A percentile compares a stretch with the other conserved stretches of the same genome.
These are phyloP conservation scores for Lenwebbia sp. DNA, from an alignment of 345 rosid genomes.

Conservation along the genomic window DNA sequence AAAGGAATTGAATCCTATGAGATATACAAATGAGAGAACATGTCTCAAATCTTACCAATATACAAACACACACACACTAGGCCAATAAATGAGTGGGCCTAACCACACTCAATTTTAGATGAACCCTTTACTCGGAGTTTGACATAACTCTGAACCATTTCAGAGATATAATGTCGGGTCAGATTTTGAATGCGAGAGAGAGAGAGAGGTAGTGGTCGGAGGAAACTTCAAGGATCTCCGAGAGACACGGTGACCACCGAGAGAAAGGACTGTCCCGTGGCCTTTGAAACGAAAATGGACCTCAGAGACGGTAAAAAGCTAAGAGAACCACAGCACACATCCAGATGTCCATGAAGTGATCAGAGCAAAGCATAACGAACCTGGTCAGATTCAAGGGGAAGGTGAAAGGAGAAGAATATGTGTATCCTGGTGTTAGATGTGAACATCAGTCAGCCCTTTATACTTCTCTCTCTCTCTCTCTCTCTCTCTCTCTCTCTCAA, in stretches of 20 bases:
- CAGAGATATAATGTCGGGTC: not conserved
- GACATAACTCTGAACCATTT: not conserved
- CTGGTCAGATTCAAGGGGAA: not conserved
- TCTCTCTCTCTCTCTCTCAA: not conserved
- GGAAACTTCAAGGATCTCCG: not conserved
- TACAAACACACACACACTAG: too few relatives aligned
- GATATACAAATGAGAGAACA: not conserved
- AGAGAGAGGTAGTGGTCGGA: too few relatives aligned
- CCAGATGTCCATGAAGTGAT: not conserved
- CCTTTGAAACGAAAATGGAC: not conserved
- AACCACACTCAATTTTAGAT: not conserved
- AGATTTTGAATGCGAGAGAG: too few relatives aligned
- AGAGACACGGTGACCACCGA: not conserved
- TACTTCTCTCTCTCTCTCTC: too few relatives aligned
- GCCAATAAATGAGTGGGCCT: not conserved
- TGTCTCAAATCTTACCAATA: not conserved
- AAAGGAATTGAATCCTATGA: not conserved
- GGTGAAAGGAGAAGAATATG: not conserved
- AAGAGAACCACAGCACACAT: too few relatives aligned
- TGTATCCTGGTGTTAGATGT: not conserved
- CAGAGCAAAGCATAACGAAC: not conserved
- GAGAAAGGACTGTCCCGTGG: not conserved
- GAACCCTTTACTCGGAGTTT: not conserved
- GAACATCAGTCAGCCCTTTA: not conserved
- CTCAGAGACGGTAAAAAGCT: not conserved